Conservation (phyloP, 805 yeast species). For the Cyberlindnera bimundalis region DNA sequence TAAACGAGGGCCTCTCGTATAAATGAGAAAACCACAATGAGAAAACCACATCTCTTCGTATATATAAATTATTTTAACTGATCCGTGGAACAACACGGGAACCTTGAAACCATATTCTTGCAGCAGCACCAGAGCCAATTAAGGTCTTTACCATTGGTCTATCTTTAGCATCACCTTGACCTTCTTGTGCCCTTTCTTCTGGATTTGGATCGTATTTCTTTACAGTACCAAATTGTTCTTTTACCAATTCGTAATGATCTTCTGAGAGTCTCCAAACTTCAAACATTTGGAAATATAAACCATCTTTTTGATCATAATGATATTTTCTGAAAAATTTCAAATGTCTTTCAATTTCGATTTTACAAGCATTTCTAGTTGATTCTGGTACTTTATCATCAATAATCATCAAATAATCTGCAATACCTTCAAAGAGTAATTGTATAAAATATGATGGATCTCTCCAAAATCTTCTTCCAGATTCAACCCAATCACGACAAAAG, state of each 20-base stretch:
- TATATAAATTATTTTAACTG: not conserved
- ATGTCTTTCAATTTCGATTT: conserved; percentile 48
- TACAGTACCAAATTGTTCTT: conserved; percentile 50
- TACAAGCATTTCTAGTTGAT: conserved; percentile 29
- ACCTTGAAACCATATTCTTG: conserved; percentile 65
- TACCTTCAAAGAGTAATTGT: conserved; percentile 62
- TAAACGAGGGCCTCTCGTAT: too few relatives aligned
- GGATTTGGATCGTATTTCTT: conserved; percentile 47
- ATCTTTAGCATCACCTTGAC: conserved; percentile 33
- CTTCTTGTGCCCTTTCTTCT: conserved; percentile 47
- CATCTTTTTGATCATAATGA: conserved; percentile 54
- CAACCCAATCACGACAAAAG: conserved; percentile 55
- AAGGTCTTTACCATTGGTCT: conserved; percentile 46
- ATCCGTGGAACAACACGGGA: conserved; percentile 41
- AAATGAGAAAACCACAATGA: too few relatives aligned
- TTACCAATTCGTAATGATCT: conserved; percentile 48
- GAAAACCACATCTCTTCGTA: too few relatives aligned
- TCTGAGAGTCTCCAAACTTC: conserved; percentile 53
- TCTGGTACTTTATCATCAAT: conserved; percentile 39
- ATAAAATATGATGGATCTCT: conserved; percentile 61
- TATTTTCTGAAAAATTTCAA: conserved; percentile 54
- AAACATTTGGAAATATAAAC: conserved; percentile 55
- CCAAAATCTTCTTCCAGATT: conserved; percentile 53
- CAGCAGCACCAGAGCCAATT: conserved; percentile 65
- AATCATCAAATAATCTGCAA: conserved; percentile 58